Conservation (phyloP, 306 rosid species). For the Casuarina glauca region DNA sequence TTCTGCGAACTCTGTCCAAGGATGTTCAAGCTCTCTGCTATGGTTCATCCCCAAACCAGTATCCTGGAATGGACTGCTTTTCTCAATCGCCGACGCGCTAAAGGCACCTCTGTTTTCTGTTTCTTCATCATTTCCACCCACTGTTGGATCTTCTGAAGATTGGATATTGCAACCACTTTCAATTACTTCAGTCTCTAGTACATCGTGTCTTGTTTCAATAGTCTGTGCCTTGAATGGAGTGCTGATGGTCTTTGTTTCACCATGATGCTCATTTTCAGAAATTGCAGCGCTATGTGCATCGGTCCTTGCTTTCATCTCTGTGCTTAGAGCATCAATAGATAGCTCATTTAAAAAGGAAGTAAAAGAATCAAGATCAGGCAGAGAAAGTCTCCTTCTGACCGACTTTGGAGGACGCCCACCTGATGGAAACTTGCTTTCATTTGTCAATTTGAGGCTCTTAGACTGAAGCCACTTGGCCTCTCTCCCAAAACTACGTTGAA, state of each 20-base stretch:
- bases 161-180: conserved; percentile 22
- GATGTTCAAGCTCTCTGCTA: conserved; percentile 27
- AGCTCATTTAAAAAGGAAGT: conserved; percentile 61
- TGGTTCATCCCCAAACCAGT: conserved; percentile 16
- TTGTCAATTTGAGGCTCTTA: conserved; percentile 57
- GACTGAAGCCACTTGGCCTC: conserved; percentile 50
- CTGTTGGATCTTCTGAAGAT: conserved; percentile 22
- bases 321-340: conserved; percentile 39
- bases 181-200: conserved; percentile 36
- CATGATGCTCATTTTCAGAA: conserved; percentile 27
- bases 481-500: conserved; percentile 47
- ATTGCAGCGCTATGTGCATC: conserved; percentile 14
- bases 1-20: conserved; percentile 1
- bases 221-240: conserved; percentile 20
- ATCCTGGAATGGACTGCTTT: conserved; percentile 31
- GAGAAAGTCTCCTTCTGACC: conserved; percentile 68
- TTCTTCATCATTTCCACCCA: conserved; percentile 26
- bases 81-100: conserved; percentile 26
- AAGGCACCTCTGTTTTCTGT: conserved; percentile 15
- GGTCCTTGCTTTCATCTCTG: conserved; percentile 35
- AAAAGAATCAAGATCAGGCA: conserved; percentile 66
- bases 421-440: conserved; percentile 49
- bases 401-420: conserved; percentile 40
- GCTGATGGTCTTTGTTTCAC: conserved; percentile 37
- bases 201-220: conserved; percentile 30